Conservation (phyloP, 352 stramenopile genomes). For the Pythium folliculosum region DNA sequence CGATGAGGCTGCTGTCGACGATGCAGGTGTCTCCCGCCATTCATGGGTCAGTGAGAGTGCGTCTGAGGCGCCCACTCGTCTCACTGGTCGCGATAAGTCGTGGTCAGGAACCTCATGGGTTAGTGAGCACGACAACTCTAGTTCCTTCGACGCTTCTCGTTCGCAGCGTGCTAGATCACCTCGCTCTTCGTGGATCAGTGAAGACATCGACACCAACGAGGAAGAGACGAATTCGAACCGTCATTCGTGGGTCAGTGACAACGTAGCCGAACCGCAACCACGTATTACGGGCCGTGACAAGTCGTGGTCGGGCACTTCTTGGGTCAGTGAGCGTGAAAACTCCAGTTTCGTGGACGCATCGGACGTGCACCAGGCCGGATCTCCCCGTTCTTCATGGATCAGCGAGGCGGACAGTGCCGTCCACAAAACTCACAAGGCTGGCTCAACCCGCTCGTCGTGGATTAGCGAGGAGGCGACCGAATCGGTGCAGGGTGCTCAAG, state of each 20-base stretch:
- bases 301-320: slow-evolving; percentile 18
- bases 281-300: slow-evolving; percentile 9
- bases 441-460: slow-evolving; percentile 2
- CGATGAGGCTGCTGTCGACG: neutral
- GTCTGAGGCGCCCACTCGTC: neutral
- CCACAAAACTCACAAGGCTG: neutral
- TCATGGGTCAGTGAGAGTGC: slow-evolving; percentile 20
- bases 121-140: slow-evolving; percentile 14
- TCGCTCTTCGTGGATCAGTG: slow-evolving; percentile 19
- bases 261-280: neutral
- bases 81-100: slow-evolving; percentile 7
- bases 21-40: neutral
- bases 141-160: neutral
- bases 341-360: slow-evolving; percentile 1
- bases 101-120: slow-evolving; percentile 15
- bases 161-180: neutral
- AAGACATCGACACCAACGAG: neutral
- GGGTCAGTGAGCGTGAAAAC: slow-evolving; percentile 21
- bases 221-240: slow-evolving; percentile 1
- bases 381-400: slow-evolving; percentile 9
- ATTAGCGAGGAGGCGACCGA: slow-evolving; percentile 8
- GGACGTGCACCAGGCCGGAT: neutral
- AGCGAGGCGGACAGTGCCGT: slow-evolving; percentile 10
- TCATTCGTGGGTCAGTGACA: slow-evolving; percentile 22
- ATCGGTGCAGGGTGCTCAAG: neutral